phyloP scores from a whole-genome alignment of 2,329 filamentous ascomycete genomes.

The Aspergillus uvarum region DNA sequence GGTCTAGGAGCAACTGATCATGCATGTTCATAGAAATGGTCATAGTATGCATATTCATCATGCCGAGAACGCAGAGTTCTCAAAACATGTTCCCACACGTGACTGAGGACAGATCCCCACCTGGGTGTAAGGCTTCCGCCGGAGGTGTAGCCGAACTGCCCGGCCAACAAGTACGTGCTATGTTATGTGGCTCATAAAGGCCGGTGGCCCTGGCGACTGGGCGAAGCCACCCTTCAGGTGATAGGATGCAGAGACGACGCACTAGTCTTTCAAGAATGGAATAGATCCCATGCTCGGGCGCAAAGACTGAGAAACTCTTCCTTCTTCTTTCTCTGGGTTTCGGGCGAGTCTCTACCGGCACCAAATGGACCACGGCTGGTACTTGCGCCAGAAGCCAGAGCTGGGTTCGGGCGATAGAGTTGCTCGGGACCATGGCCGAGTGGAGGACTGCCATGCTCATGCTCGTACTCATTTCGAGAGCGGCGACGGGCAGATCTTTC shows the following conservation, averaged over 20 bases:
- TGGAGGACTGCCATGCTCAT: slow-evolving; percentile 80
- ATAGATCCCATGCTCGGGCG: slow-evolving; percentile 90
- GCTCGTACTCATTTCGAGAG: slow-evolving; percentile 84
- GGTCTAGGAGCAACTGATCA: slow-evolving; percentile 15
- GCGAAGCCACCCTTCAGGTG: neutral
- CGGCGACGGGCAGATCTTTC: slow-evolving; percentile 61
- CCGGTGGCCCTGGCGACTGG: neutral
- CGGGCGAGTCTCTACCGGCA: slow-evolving; percentile 77
- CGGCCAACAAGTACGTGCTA: neutral
- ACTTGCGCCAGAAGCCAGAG: slow-evolving; percentile 26
- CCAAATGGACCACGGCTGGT: slow-evolving; percentile 69
- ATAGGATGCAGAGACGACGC: neutral
- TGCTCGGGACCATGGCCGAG: slow-evolving; percentile 69
- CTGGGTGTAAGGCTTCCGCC: neutral
- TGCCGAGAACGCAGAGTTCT: slow-evolving; percentile 11
- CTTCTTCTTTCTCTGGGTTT: slow-evolving; percentile 80
- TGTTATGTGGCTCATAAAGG: neutral
- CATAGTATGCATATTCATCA: slow-evolving; percentile 24
- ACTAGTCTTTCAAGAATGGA: slow-evolving; percentile 68
- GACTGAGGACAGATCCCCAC: neutral
- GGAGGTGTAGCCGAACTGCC: neutral
- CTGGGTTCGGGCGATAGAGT: slow-evolving; percentile 40
- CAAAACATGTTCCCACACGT: neutral
- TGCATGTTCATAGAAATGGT: slow-evolving; percentile 23
- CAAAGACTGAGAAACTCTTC: slow-evolving; percentile 88